These are phyloP conservation scores for Colletotrichum camelliae DNA, from an alignment of 2,329 filamentous ascomycete species.

Conservation along the genomic window DNA sequence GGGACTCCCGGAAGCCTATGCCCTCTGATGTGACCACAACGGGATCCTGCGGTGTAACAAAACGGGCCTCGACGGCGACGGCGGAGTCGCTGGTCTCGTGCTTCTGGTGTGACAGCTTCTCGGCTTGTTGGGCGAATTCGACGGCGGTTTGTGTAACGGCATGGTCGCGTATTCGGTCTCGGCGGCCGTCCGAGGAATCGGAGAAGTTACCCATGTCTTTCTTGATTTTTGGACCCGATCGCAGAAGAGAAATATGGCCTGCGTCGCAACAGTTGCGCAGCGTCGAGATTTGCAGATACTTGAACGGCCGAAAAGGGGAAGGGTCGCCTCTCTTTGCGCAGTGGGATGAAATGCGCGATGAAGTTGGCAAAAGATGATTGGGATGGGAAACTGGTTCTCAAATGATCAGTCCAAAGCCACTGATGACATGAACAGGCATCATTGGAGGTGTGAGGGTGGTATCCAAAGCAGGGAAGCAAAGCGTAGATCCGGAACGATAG, in stretches of 20 bases:
- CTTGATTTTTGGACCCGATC: not conserved
- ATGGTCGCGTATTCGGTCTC: conserved; percentile 18
- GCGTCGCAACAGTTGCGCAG: not conserved
- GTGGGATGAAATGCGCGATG: not conserved
- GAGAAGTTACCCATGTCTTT: conserved; percentile 13
- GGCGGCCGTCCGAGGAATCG: conserved; percentile 9
- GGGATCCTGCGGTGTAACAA: conserved; percentile 73
- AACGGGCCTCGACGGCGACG: conserved; percentile 67
- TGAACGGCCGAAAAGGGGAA: not conserved
- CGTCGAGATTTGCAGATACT: not conserved
- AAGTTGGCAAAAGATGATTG: not conserved
- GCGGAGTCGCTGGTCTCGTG: conserved; percentile 28
- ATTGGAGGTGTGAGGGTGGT: not conserved
- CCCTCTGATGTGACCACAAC: conserved; percentile 72
- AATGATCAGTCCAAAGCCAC: conserved; percentile 1
- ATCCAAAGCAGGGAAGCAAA: conserved; percentile 8
- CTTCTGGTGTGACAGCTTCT: conserved; percentile 55
- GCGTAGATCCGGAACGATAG: conserved; percentile 3
- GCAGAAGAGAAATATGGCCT: not conserved
- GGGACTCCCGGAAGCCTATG: conserved; percentile 72
- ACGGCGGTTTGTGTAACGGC: conserved; percentile 48
- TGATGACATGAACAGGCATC: conserved; percentile 18
- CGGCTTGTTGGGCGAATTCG: conserved; percentile 66
- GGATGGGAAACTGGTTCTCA: not conserved
- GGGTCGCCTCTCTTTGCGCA: not conserved